These are phyloP conservation scores for Phyllosticta paracitricarpa DNA, from an alignment of 2,329 filamentous ascomycete species.

Conservation along the genomic window DNA sequence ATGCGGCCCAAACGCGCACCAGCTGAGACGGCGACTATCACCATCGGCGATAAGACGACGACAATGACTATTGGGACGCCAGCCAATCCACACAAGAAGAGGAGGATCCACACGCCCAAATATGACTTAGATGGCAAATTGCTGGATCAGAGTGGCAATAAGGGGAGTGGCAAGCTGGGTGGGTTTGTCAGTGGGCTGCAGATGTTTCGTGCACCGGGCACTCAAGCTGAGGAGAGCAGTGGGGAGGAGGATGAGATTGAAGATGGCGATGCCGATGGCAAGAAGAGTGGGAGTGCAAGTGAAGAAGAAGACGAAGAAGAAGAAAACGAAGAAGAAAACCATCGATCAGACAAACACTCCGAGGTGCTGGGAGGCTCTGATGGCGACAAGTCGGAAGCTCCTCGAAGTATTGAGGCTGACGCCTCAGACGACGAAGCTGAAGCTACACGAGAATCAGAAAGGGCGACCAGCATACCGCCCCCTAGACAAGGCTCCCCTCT, in stretches of 20 bases:
- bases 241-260: conserved; percentile 7
- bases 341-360: not conserved
- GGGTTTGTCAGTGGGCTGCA: conserved; percentile 37
- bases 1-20: conserved; percentile 55
- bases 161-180: conserved; percentile 12
- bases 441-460: not conserved
- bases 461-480: not conserved
- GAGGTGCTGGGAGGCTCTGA: not conserved
- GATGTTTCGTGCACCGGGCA: conserved; percentile 47
- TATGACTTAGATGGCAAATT: conserved; percentile 21
- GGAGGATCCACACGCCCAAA: conserved; percentile 33
- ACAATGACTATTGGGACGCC: conserved; percentile 53
- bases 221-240: conserved; percentile 20
- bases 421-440: not conserved
- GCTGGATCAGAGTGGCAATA: conserved; percentile 20
- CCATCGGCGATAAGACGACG: conserved; percentile 58
- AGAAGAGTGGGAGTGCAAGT: not conserved
- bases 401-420: not conserved
- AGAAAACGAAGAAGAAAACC: conserved; percentile 1
- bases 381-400: not conserved
- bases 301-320: conserved; percentile 7
- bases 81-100: conserved; percentile 37
- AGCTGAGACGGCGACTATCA: conserved; percentile 61
- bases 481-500: conserved; percentile 2
- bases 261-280: not conserved